Evolutionary conservation across 2,329 filamentous ascomycete genomes (phyloP).

Genomic region (Epichloe coenophiala): DNA sequence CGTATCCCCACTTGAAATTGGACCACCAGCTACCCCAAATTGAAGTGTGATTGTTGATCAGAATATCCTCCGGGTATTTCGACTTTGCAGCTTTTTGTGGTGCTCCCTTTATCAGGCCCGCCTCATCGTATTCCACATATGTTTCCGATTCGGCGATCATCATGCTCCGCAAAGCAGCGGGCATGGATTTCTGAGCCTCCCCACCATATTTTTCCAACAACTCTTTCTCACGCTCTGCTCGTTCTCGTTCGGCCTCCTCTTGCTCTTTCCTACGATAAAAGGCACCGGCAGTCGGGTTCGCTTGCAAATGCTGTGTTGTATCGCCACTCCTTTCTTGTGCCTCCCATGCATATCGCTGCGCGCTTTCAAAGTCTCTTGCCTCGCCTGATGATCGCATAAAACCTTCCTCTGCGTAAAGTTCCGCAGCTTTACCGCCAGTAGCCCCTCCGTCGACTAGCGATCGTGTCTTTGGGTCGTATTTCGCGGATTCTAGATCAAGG

Average conservation of each 20-base stretch:
- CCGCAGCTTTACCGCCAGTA: slow-evolving; percentile 64
- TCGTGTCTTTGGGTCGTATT: slow-evolving; percentile 94
- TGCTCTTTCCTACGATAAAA: slow-evolving; percentile 67
- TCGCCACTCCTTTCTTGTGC: slow-evolving; percentile 71
- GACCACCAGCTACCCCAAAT: slow-evolving; percentile 98
- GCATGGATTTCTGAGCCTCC: slow-evolving; percentile 40
- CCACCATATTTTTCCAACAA: slow-evolving; percentile 74
- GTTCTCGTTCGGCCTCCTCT: slow-evolving; percentile 58
- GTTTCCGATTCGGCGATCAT: slow-evolving; percentile 68
- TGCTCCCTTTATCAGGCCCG: slow-evolving; percentile 78
- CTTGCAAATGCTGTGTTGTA: slow-evolving; percentile 78
- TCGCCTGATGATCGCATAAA: slow-evolving; percentile 84
- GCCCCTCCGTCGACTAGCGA: slow-evolving; percentile 79
- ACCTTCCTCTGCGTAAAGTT: slow-evolving; percentile 81
- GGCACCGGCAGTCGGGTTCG: slow-evolving; percentile 89
- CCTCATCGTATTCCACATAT: slow-evolving; percentile 91
- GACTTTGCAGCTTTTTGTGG: slow-evolving; percentile 65
- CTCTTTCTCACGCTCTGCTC: slow-evolving; percentile 52
- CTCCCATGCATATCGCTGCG: slow-evolving; percentile 89
- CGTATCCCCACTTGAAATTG: slow-evolving; percentile 89
- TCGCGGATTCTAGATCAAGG: slow-evolving; percentile 87
- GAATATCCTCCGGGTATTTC: slow-evolving; percentile 82
- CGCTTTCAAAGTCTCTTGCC: slow-evolving; percentile 80
- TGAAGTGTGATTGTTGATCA: slow-evolving; percentile 80
- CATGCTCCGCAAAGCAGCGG: slow-evolving; percentile 49